Base-by-base conservation (phyloP, 2,329 filamentous ascomycete species). In the Cryphonectria carpinicola region DNA sequence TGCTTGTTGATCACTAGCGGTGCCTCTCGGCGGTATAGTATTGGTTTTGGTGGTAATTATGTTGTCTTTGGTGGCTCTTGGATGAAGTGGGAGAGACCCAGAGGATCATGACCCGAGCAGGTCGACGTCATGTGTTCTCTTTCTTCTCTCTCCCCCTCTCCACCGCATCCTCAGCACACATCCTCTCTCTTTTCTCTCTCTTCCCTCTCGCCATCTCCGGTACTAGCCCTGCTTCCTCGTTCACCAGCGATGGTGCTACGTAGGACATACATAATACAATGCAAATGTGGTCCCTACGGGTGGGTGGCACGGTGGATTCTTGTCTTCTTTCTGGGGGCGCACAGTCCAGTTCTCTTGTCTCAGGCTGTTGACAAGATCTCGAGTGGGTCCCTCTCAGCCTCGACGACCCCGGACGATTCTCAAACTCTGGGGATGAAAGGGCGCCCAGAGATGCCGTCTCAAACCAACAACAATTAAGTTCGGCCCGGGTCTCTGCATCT, bases 401-500 rank as follows among this genome's bases (percentile, higher is more conserved):
- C 54, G 54, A 58, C 54, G 14, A 32, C 54, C 54, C 54, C 28
- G 25, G 54, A 19, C 54, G 37, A 58, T 32, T 58, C 54, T 58
- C 54, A 58, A 58, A 58, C 54, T 58, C 54, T 32, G 54, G 54
- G 54, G 25, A 58, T 28, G 52, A 19, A 58, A 49, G 19, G 54
- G 28, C 28, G 52, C 25, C 54, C 54, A 17, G 54, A 56, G 52
- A 56, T 56, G 52, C 52, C 17, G 54, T 58, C 54, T 32, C 54
- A 58, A 28, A 32, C 17, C 25, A 58, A 19, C 54, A 6, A 28
- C 54, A 6, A 28, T 17, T 28, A 32, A 58, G 54, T n/a, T 64
- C 61, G 61, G 61, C 61, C 61, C 61, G 61, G 61, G 61, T 43
- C 39, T 22, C 61, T 64, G 61, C 19, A 28, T 46, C 61, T 64